Evolutionary conservation across 2,329 filamentous ascomycete species (phyloP).

Genomic region (Diatrype stigma): DNA sequence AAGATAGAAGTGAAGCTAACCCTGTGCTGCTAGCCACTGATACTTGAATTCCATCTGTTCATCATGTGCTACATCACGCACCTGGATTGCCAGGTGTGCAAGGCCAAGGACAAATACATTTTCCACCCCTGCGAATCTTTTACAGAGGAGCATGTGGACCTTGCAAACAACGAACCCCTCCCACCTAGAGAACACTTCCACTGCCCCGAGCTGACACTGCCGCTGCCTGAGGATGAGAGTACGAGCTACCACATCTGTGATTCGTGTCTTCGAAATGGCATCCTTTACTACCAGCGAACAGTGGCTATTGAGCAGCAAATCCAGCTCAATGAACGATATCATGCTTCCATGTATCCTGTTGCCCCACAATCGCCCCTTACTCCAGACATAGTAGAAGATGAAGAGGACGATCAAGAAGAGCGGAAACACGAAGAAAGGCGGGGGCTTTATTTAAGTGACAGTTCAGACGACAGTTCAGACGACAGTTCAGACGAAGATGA

Average conservation of each 20-base stretch:
- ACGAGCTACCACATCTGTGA: constrained; percentile 10
- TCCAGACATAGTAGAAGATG: not conserved
- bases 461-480: too few relatives aligned
- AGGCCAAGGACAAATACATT: constrained; percentile 1
- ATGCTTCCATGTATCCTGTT: not conserved
- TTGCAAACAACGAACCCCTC: not conserved
- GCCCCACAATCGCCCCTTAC: not conserved
- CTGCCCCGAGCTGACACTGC: constrained; percentile 13
- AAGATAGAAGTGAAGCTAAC: too few relatives aligned
- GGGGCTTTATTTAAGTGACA: too few relatives aligned
- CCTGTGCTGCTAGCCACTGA: too few relatives aligned
- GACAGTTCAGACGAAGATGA: not conserved
- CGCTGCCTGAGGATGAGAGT: constrained; percentile 1
- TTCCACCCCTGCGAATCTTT: constrained; percentile 7
- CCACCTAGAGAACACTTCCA: constrained; percentile 2
- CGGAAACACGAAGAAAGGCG: too few relatives aligned
- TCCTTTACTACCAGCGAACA: constrained; percentile 1
- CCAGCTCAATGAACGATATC: not conserved
- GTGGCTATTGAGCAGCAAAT: not conserved
- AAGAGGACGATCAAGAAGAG: not conserved
- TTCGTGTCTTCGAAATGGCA: constrained; percentile 5
- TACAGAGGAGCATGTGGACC: not conserved
- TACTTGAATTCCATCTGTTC: not conserved
- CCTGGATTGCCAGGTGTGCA: constrained; percentile 6
- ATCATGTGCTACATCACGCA: constrained; percentile 7